Evolutionary conservation across 495 filamentous ascomycete genomes (phyloP), one percentile per base, ranked within the genome.

Genomic region (Penicillium mononematosum): DNA sequence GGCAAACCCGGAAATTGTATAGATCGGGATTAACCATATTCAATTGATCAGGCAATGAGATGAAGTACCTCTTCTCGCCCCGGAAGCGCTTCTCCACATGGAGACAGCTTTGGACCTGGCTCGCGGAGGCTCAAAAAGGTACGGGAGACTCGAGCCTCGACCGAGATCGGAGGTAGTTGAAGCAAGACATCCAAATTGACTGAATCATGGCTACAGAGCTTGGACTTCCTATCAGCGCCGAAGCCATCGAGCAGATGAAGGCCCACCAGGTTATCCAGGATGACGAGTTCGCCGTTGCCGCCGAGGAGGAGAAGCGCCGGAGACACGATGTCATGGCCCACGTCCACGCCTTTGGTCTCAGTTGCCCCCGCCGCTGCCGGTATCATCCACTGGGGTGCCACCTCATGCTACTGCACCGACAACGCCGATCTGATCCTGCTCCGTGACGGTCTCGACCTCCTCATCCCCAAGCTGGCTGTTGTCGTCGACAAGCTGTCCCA

Each of bases 371-470:
- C 85, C 45, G 92, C 92, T 39, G 90, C 89, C 19, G 90, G 89
- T 20, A 90, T 93, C 67, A 95, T 96, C 47, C 92, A 96, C 75
- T 86, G 81, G 73, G 92, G 87, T 53, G 86, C 84, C 39, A 85
- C 83, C 11, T 79, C 74, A 4, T 84, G 81, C 70, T 85, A 83
- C 72, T 77, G 83, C 77, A 92, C 89, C 46, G 93, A 98, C 68
- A 96, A 96, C 60, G 86, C 89, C 27, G 93, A 98, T 62, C 73
- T 96, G 45, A 93, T 96, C 63, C 85, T 96, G 68, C 76, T 92
- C 53, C 79, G 87, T 5, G 83, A 91, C 50, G 84, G 76, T 45
- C 77, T 96, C 25, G 84, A 92, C 65, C 78, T 96, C 51, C 70
- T 96, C 7, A 82, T 95, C 16, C 88, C 88, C 43, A 96, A 95